These are phyloP conservation scores for Aureobasidium musti DNA, from an alignment of 2,329 filamentous ascomycete genomes.

Conservation along the genomic window DNA sequence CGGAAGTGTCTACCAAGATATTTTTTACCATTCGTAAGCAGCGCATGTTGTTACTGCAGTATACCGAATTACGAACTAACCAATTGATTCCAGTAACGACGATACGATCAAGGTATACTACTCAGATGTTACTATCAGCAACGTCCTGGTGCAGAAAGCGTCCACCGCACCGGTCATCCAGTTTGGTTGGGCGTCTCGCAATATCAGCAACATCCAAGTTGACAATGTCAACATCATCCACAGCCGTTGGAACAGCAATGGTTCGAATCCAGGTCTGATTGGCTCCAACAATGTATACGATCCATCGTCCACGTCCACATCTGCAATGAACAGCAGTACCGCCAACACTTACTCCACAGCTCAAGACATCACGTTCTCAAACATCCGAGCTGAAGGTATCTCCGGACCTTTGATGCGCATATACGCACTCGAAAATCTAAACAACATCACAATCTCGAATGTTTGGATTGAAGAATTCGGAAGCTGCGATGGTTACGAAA, in stretches of 20 bases:
- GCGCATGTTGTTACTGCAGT: neutral
- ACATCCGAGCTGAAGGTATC: slow-evolving; percentile 7
- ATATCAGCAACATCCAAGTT: slow-evolving; percentile 5
- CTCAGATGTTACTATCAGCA: neutral
- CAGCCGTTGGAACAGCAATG: slow-evolving; percentile 25
- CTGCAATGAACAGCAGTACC: slow-evolving; percentile 9
- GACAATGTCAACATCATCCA: slow-evolving; percentile 7
- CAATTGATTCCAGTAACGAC: neutral
- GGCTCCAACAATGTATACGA: slow-evolving; percentile 15
- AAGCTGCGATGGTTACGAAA: slow-evolving; percentile 1
- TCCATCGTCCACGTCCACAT: neutral
- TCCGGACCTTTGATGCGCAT: slow-evolving; percentile 18
- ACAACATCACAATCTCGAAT: slow-evolving; percentile 9
- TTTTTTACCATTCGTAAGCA: slow-evolving; percentile 20
- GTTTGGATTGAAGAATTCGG: slow-evolving; percentile 20
- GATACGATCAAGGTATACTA: slow-evolving; percentile 16
- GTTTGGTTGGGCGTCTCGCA: slow-evolving; percentile 20
- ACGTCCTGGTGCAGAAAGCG: slow-evolving; percentile 10
- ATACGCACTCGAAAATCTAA: slow-evolving; percentile 8
- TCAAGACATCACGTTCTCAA: neutral
- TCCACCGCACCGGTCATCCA: slow-evolving; percentile 13
- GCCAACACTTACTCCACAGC: slow-evolving; percentile 9
- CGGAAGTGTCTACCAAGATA: neutral
- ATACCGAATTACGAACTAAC: neutral
- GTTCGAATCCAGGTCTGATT: slow-evolving; percentile 16